Base-by-base conservation (phyloP, 1,139 yeast species). In the Taphrina sp. region DNA sequence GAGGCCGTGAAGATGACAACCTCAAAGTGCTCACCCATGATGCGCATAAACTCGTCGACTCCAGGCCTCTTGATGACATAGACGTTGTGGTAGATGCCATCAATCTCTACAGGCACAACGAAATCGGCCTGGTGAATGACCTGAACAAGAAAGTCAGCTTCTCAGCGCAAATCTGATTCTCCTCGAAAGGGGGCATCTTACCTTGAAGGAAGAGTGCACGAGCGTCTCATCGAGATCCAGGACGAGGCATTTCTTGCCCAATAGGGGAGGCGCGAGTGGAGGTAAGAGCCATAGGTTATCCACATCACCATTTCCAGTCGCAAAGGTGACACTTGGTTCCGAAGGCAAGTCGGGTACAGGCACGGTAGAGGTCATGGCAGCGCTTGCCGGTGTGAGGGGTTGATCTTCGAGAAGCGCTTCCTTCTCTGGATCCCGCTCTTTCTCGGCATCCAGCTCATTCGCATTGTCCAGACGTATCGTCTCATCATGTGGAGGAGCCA, bases 21-120 rank as follows among this genome's bases (percentile, higher is more conserved):
- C 70, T 92, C 99, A 68, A 77, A 92, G 67, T 90, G 70, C 68
- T 87, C 77, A 23, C 97, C 95, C 46, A 92, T 95, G 61, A 80
- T 77, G 62, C 74, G 75, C 74, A 92, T 76, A 66, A 94, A 92
- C 67, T 87, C 95, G 70, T 92, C 98, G 51, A 94, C 98, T 0
- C 98, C 98, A 0, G 99, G 99, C 65, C 99, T 79, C 68, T 94
- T 92, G 58, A 90, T 88, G 29, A 92, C 98, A 69, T 89, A 92
- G 46, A 92, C 98, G 66, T 88, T 94, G 70, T 94, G 97, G 29
- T 83, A 77, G 69, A 86, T 94, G 65, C 83, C 83, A 66, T 92
- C 96, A 61, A 92, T 92, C 69, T 83, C 88, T 47, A 84, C 90
- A 7, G 96, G 95, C 54, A 94, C 87, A 49, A 94, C 95, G 72